Base-by-base conservation (phyloP, 2,329 filamentous ascomycete species). In the Fusarium sp. region DNA sequence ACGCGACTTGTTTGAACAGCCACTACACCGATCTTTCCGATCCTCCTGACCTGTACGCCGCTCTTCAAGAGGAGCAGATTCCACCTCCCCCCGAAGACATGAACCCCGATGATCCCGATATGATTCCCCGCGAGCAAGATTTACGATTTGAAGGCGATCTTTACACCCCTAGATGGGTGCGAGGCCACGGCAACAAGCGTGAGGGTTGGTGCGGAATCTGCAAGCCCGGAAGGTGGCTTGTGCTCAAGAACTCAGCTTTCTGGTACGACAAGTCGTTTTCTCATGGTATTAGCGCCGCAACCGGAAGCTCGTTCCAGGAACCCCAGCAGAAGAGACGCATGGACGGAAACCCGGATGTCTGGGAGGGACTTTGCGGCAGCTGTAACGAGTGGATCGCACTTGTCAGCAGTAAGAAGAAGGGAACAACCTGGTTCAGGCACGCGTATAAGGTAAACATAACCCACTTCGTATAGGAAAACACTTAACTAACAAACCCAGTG, bases 251-350 rank as follows among this genome's bases (percentile, higher is more conserved):
- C 81, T 95, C 92, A 57, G 93, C 93, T 8, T 97, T 93, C 78
- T 97, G 94, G 93, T 97, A 97, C 79, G 93, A 97, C 82, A 95
- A 96, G 84, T 93, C 91, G 59, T 97, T 96, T 78, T 93, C 92
- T 3, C 94, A 97, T 76, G 93, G 93, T 50, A 93, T 97, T 78
- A 94, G 91, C 76, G 93, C 92, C 28, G 91, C 92, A 6, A 95
- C 93, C 1, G 93, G 93, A 24, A 90, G 87, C 67, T 88, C 91
- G 5, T 95, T 96, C 81, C 90, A 93, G 76, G 90, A 92, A 71
- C 93, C 93, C 4, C 88, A 91, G 65, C 87, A 93, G 74, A 92
- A 89, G 22, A 85, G 92, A 60, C 86, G 92, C 50, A 93, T 92
- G 83, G 92, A 94, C 76, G 91, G 91, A 39, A 95, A 94, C 74